These are phyloP conservation scores for Lithohypha guttulata DNA, from an alignment of 2,329 filamentous ascomycete species.

Conservation along the genomic window DNA sequence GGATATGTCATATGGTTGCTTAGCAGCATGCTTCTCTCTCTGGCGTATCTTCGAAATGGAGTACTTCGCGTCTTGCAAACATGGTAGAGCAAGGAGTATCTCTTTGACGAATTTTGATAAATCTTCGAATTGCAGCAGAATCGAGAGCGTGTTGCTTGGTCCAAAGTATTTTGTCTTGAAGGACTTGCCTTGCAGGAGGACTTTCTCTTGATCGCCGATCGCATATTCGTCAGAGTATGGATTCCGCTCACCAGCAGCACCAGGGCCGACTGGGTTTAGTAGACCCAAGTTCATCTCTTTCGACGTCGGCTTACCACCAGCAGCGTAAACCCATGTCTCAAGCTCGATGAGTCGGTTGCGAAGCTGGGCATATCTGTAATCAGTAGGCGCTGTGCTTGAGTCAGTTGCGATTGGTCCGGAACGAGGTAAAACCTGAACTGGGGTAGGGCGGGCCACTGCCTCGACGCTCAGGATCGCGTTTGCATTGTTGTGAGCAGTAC, in stretches of 20 bases:
- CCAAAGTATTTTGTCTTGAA: constrained; percentile 23
- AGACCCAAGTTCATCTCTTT: constrained; percentile 10
- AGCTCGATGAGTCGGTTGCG: constrained; percentile 15
- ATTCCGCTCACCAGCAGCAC: constrained; percentile 1
- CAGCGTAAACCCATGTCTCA: constrained; percentile 12
- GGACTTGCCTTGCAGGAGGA: constrained; percentile 17
- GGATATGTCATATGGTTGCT: constrained; percentile 10
- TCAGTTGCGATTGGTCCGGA: background rate
- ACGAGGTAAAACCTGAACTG: background rate
- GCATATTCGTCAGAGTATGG: constrained; percentile 9
- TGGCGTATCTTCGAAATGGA: constrained; percentile 11
- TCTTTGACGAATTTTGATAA: constrained; percentile 20
- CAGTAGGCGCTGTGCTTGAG: constrained; percentile 2
- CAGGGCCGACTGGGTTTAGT: constrained; percentile 9
- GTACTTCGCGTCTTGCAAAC: constrained; percentile 13
- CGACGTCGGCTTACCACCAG: constrained; percentile 12
- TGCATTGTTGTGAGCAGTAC: constrained; percentile 12
- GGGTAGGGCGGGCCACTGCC: too few species aligned
- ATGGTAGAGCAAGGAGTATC: constrained; percentile 15
- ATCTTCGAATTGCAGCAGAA: constrained; percentile 21
- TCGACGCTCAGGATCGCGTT: constrained; percentile 1
- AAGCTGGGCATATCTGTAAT: constrained; percentile 11
- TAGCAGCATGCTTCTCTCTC: constrained; percentile 9
- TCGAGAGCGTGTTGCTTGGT: constrained; percentile 17
- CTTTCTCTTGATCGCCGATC: constrained; percentile 16